phyloP scores from a whole-genome alignment of 2,329 filamentous ascomycete species.

The Passalora sequoiae region DNA sequence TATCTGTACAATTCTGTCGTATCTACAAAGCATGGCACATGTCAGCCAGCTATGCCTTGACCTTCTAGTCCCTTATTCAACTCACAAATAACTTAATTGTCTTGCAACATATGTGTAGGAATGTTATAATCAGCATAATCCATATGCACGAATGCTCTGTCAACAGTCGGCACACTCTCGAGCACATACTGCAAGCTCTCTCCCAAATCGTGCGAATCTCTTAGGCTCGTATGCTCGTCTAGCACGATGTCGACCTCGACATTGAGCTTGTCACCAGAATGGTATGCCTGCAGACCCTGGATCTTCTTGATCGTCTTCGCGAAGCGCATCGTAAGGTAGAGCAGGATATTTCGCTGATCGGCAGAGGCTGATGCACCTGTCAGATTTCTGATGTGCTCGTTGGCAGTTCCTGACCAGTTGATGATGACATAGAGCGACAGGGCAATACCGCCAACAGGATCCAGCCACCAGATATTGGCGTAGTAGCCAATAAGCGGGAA shows the following conservation, averaged over 20 bases:
- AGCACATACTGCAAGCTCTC: slow-evolving; percentile 78
- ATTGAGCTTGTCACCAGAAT: slow-evolving; percentile 78
- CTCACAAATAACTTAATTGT: too few species aligned
- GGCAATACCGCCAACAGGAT: slow-evolving; percentile 70
- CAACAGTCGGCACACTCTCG: slow-evolving; percentile 71
- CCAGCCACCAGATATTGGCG: slow-evolving; percentile 74
- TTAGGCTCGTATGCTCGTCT: slow-evolving; percentile 66
- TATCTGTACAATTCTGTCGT: too few species aligned
- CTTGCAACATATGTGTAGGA: slow-evolving; percentile 48
- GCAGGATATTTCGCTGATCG: slow-evolving; percentile 75
- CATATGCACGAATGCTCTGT: slow-evolving; percentile 50
- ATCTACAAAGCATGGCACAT: too few species aligned
- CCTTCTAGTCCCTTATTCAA: too few species aligned
- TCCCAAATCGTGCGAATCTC: slow-evolving; percentile 74
- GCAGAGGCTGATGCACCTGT: slow-evolving; percentile 73
- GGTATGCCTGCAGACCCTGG: slow-evolving; percentile 78
- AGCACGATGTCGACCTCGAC: slow-evolving; percentile 80
- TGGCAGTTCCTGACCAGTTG: slow-evolving; percentile 70
- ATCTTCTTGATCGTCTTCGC: slow-evolving; percentile 82
- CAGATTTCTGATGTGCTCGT: slow-evolving; percentile 73
- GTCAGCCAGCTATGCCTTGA: too few species aligned
- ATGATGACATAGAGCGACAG: slow-evolving; percentile 74
- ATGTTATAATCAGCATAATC: slow-evolving; percentile 49
- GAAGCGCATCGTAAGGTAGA: slow-evolving; percentile 92
- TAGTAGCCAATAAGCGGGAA: slow-evolving; percentile 78